Evolutionary conservation across 192 early-diverging fungal species (phyloP).

Genomic region (Globomyces pollinis-pini): DNA sequence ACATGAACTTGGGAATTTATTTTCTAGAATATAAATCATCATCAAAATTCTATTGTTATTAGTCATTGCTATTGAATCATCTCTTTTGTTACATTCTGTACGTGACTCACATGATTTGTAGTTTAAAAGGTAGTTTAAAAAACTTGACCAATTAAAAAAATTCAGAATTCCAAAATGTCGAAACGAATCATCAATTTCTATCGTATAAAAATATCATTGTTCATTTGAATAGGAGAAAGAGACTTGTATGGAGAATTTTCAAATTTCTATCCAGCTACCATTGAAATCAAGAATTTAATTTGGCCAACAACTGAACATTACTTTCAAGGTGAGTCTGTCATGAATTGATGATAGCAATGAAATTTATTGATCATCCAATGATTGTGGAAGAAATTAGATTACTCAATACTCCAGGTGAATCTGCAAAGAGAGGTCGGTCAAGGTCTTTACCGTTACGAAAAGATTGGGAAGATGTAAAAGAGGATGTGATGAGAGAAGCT

Average conservation of each 20-base stretch:
- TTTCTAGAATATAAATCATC: conserved; percentile 10
- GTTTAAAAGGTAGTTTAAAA: too few species aligned
- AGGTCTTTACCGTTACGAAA: conserved; percentile 13
- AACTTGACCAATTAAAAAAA: too few species aligned
- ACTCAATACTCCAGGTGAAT: conserved; percentile 22
- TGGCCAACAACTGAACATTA: conserved; percentile 11
- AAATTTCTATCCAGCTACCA: not conserved
- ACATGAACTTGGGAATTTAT: conserved; percentile 3
- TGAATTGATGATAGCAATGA: too few species aligned
- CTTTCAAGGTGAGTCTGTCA: conserved; percentile 10
- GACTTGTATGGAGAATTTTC: conserved; percentile 9
- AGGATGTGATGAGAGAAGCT: conserved; percentile 31
- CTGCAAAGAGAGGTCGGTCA: conserved; percentile 33
- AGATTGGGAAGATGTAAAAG: conserved; percentile 37
- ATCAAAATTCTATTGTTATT: too few species aligned
- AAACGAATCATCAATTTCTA: too few species aligned
- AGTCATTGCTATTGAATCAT: too few species aligned
- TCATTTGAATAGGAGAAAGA: too few species aligned
- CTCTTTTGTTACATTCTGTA: too few species aligned
- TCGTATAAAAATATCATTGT: too few species aligned
- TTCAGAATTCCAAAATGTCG: too few species aligned
- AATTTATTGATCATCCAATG: not conserved
- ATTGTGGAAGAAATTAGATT: not conserved
- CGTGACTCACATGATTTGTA: too few species aligned
- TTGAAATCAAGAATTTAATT: not conserved